Percentiles rank a stretch among this genome's conserved stretches.
phyloP scores from a whole-genome alignment of 2,329 filamentous ascomycete species.

The Colletotrichum gloeosporioides region DNA sequence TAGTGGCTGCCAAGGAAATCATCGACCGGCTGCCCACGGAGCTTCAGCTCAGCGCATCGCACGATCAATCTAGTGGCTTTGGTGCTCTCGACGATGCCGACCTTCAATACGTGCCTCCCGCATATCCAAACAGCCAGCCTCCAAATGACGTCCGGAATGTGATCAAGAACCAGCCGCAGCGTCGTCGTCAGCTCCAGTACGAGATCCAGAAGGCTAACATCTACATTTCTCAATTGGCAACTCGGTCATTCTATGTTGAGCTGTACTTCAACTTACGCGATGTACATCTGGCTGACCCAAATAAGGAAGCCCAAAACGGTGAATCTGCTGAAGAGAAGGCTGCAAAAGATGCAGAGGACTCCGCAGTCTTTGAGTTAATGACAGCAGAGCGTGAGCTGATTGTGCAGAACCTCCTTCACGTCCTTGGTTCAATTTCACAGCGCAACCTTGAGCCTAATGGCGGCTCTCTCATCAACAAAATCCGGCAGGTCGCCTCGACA shows the following conservation, averaged over 20 bases:
- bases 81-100: constrained; percentile 48
- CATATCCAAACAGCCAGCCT: constrained; percentile 50
- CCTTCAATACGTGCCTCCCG: constrained; percentile 58
- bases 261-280: constrained; percentile 82
- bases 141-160: constrained; percentile 56
- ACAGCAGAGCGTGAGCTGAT: constrained; percentile 80
- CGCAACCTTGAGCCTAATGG: constrained; percentile 81
- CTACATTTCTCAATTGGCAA: constrained; percentile 80
- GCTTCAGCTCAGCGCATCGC: constrained; percentile 60
- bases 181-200: constrained; percentile 69
- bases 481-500: constrained; percentile 83
- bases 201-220: constrained; percentile 95
- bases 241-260: constrained; percentile 84
- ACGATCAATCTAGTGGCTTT: constrained; percentile 39
- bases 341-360: constrained; percentile 44
- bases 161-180: constrained; percentile 53
- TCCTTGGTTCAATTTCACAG: constrained; percentile 80
- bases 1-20: constrained; percentile 73
- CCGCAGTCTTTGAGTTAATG: constrained; percentile 68
- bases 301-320: constrained; percentile 37
- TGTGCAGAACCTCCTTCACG: constrained; percentile 76
- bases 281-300: constrained; percentile 58
- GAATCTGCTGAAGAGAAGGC: constrained; percentile 41
- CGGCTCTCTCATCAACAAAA: constrained; percentile 76
- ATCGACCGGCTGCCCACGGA: constrained; percentile 73